Base-by-base conservation (phyloP, 805 yeast species). In the Saccharomycodes ludwigii region DNA sequence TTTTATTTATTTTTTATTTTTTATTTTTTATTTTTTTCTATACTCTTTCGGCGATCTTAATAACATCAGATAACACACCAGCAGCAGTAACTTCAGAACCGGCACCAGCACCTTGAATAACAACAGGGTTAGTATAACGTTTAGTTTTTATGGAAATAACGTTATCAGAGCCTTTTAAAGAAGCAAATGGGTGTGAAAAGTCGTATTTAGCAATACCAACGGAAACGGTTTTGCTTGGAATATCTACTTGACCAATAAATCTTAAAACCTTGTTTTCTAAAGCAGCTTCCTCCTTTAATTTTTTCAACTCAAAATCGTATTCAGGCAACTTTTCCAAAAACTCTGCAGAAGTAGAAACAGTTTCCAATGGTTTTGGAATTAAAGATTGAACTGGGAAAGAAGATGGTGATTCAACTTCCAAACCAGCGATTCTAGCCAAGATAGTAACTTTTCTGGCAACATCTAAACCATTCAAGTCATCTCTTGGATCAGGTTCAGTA, bases 401-500 rank as follows among this genome's bases (percentile, higher is more conserved):
- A 23, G 85, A 70, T 45, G 97, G 94, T 9, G 91, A 77, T 52
- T 77, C 79, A 23, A 91, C 82, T 37, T 72, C 63, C 33, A 80
- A 68, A 3, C 98, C 98, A 11, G 95, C 68, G 33, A 91, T 70
- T 66, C 99, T 80, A 29, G 95, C 94, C 40, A 91, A 71, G 42
- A 91, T 91, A 17, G 98, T 85, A 19, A 91, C 95, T 59, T 91
- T 91, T 70, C 99, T 79, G 27, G 99, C 99, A 39, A 91, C 95
- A 53, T 91, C 99, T 54, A 91, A 69, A 33, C 99, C 99, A 58
- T 88, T 91, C 58, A 91, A 72, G 55, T 91, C 99, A 57, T 91
- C 99, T 62, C 99, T 78, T 58, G 99, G 98, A 58, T 91, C 99
- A 30, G 99, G 99, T 62, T 91, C 98, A 25, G 96, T 88, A 70